These are phyloP conservation scores for Lasiodiplodia gonubiensis DNA, from an alignment of 2,329 filamentous ascomycete genomes.

Conservation along the genomic window DNA sequence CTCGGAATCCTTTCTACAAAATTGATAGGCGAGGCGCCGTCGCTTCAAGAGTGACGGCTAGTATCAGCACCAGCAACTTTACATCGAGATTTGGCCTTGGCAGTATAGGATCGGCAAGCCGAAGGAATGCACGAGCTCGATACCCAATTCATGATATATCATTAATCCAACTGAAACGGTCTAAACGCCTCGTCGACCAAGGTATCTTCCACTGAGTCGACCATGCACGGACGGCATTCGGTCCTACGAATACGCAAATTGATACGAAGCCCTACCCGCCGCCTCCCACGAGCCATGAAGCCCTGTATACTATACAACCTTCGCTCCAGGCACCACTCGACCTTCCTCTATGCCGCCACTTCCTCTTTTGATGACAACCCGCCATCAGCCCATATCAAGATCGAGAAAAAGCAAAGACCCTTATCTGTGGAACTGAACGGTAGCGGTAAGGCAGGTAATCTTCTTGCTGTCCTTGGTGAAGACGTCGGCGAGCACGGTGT, in stretches of 20 bases:
- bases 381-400: background rate
- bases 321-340: background rate
- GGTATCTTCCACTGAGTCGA: constrained; percentile 15
- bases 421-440: constrained; percentile 63
- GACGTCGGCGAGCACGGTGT: constrained; percentile 87
- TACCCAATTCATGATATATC: constrained; percentile 10
- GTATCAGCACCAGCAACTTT: background rate
- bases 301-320: constrained; percentile 10
- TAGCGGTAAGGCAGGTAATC: constrained; percentile 86
- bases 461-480: constrained; percentile 72
- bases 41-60: background rate
- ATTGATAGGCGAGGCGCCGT: background rate
- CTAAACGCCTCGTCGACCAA: constrained; percentile 21
- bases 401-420: background rate
- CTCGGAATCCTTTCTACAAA: background rate
- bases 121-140: background rate
- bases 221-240: constrained; percentile 14
- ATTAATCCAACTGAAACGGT: constrained; percentile 13
- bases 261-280: background rate
- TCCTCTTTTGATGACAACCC: background rate
- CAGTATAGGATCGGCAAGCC: background rate
- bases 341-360: background rate
- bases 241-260: constrained; percentile 4
- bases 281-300: background rate
- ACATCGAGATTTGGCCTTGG: background rate